Conservation (phyloP, 495 filamentous ascomycete species). For the Lophiotrema nucula region DNA sequence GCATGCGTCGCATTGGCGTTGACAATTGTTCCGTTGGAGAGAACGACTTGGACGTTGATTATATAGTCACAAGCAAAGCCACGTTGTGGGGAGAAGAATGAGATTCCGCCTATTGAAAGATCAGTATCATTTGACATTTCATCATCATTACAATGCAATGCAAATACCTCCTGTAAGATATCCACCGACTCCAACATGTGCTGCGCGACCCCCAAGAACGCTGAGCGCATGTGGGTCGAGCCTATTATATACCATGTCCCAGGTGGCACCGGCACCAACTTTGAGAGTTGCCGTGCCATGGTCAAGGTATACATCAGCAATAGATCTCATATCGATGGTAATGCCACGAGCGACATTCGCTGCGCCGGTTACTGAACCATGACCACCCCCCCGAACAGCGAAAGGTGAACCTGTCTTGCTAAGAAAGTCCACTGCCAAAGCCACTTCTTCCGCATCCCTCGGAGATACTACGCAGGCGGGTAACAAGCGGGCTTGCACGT, state of each 20-base stretch:
- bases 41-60: constrained; percentile 38
- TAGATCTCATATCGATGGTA: constrained; percentile 9
- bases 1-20: constrained; percentile 31
- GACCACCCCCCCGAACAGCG: constrained; percentile 35
- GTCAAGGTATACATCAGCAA: neutral
- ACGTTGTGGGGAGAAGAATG: constrained; percentile 29
- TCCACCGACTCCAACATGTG: constrained; percentile 35
- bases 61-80: constrained; percentile 40
- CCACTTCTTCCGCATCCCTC: neutral
- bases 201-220: constrained; percentile 33
- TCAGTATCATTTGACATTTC: no score
- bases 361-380: constrained; percentile 2
- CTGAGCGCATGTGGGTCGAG: constrained; percentile 24
- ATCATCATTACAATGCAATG: constrained; percentile 17
- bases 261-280: constrained; percentile 35
- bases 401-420: constrained; percentile 10
- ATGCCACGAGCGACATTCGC: constrained; percentile 11
- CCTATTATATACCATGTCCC: constrained; percentile 32
- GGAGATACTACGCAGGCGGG: constrained; percentile 5
- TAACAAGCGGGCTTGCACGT: neutral
- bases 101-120: constrained; percentile 40
- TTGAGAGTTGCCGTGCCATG: neutral
- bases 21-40: constrained; percentile 32
- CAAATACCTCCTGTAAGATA: constrained; percentile 33
- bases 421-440: neutral